A percentile compares a stretch with the other conserved stretches of the same genome.
Conservation (phyloP, 139 green algal genomes). For the Closterium sp. region DNA sequence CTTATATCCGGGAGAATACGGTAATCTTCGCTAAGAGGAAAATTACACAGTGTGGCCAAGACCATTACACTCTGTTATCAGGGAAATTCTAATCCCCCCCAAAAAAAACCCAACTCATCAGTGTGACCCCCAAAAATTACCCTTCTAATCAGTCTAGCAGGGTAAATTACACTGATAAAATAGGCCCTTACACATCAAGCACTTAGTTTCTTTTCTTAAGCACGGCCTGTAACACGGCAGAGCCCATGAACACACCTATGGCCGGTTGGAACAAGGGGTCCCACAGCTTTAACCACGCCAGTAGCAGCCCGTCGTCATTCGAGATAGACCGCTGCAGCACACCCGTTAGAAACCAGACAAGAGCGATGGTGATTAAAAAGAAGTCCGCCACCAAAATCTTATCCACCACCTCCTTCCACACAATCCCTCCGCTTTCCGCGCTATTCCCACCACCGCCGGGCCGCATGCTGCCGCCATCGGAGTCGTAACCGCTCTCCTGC, state of each 20-base stretch:
- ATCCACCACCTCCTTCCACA: slow-evolving; percentile 19
- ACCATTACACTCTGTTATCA: too few species aligned
- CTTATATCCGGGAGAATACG: too few species aligned
- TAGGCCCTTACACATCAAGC: background rate
- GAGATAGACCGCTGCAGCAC: background rate
- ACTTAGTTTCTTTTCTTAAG: background rate
- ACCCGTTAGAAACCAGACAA: slow-evolving; percentile 32
- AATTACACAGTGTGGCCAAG: too few species aligned
- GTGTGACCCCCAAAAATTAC: too few species aligned
- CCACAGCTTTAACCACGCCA: slow-evolving; percentile 38
- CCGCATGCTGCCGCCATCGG: background rate
- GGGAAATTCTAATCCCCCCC: too few species aligned
- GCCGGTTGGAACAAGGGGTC: slow-evolving; percentile 35
- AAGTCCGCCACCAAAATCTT: slow-evolving; percentile 45
- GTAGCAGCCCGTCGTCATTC: slow-evolving; percentile 12
- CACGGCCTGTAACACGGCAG: background rate
- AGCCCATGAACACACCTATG: slow-evolving; percentile 36
- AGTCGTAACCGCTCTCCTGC: background rate
- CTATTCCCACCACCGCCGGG: background rate
- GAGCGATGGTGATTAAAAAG: slow-evolving; percentile 26
- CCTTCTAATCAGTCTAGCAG: too few species aligned
- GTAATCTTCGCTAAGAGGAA: too few species aligned
- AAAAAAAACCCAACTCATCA: too few species aligned
- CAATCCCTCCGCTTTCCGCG: background rate
- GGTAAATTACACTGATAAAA: too few species aligned